Conservation (phyloP, 2,329 filamentous ascomycete genomes). For the Neofusicoccum cordaticola region DNA sequence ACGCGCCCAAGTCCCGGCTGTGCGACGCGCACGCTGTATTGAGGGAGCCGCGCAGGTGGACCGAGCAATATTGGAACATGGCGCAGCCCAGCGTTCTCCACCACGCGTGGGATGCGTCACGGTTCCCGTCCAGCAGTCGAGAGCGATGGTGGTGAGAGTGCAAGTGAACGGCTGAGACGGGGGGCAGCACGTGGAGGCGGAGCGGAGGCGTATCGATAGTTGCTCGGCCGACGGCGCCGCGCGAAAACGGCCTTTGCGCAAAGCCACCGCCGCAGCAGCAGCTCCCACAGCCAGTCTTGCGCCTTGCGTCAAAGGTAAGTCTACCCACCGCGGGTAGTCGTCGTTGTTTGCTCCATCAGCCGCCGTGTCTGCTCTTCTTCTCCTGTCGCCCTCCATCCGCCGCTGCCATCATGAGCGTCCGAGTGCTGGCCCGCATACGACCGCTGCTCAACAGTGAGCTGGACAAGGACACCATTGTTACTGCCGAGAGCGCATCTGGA, state of each 20-base stretch:
- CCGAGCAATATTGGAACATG: not conserved
- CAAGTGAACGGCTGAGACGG: no score
- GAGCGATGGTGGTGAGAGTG: not conserved
- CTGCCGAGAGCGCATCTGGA: constrained; percentile 47
- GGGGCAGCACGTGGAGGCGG: not conserved
- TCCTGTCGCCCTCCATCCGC: not conserved
- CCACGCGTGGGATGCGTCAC: not conserved
- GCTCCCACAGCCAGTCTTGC: not conserved
- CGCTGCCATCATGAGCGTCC: constrained; percentile 55
- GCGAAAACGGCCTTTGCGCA: not conserved
- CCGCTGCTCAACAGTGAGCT: constrained; percentile 82
- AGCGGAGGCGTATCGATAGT: constrained; percentile 2
- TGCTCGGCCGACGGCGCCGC: not conserved
- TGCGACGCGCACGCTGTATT: not conserved
- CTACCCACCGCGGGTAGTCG: constrained; percentile 24
- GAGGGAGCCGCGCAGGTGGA: not conserved
- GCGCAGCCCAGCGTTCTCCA: not conserved
- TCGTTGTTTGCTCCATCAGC: constrained; percentile 23
- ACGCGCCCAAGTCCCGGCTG: not conserved
- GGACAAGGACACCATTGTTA: constrained; percentile 84
- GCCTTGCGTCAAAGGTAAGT: constrained; percentile 22
- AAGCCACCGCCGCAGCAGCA: not conserved
- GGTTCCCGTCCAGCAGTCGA: not conserved
- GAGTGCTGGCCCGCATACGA: constrained; percentile 86
- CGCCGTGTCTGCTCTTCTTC: constrained; percentile 16